phyloP scores from a whole-genome alignment of 495 filamentous ascomycete species.

The Talaromyces stipitatus region DNA sequence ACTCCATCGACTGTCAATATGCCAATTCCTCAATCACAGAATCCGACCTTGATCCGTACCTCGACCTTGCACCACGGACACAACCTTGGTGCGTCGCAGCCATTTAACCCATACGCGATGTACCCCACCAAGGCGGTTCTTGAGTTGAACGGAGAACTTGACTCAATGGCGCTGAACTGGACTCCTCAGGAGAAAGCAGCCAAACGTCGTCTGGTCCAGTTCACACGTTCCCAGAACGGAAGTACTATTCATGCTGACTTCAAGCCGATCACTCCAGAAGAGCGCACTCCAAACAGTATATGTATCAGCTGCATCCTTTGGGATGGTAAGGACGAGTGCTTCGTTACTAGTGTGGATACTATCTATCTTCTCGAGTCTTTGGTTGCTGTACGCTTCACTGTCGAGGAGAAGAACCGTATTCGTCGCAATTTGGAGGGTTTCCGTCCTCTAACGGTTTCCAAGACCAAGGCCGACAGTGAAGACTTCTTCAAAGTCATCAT shows the following conservation, averaged over 20 bases:
- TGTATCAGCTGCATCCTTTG: constrained; percentile 91
- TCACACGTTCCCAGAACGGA: constrained; percentile 69
- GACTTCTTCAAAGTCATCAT: constrained; percentile 99
- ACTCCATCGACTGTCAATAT: constrained; percentile 25
- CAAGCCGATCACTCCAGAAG: constrained; percentile 58
- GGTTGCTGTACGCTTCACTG: constrained; percentile 73
- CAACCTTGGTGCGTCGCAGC: constrained; percentile 32
- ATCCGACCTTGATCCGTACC: constrained; percentile 72
- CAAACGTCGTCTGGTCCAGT: constrained; percentile 77
- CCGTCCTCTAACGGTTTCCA: constrained; percentile 82
- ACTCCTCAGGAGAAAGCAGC: constrained; percentile 66
- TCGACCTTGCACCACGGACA: constrained; percentile 63
- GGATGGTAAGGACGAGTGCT: constrained; percentile 84
- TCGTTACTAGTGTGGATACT: constrained; percentile 92
- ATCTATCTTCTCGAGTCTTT: constrained; percentile 87
- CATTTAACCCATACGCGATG: constrained; percentile 74
- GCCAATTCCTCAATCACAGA: constrained; percentile 40
- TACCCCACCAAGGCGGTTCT: constrained; percentile 83
- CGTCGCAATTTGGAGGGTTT: constrained; percentile 91
- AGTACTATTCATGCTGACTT: constrained; percentile 68
- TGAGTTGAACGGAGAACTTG: constrained; percentile 77
- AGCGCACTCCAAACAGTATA: constrained; percentile 62
- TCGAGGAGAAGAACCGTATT: constrained; percentile 97
- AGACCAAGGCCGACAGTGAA: constrained; percentile 82
- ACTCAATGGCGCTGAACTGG: constrained; percentile 74